Evolutionary conservation across 1,139 yeast genomes (phyloP).

Genomic region (Candida pseudoviswanathii): DNA sequence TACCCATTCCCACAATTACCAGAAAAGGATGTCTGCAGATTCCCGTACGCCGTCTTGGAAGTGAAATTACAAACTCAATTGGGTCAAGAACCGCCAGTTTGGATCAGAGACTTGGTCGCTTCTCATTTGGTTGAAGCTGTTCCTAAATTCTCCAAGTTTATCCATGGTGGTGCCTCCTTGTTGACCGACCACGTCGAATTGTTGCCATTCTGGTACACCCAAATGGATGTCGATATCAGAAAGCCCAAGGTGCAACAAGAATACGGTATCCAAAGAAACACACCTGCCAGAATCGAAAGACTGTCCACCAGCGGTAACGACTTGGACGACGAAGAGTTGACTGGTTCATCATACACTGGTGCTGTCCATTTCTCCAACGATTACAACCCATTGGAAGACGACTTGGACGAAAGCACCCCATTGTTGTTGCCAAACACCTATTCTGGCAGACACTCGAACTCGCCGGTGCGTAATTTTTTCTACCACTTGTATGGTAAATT

Average conservation of each 20-base stretch:
- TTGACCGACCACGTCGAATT: constrained; percentile 79
- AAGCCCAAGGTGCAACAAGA: constrained; percentile 76
- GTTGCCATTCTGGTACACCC: constrained; percentile 98
- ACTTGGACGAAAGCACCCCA: constrained; percentile 47
- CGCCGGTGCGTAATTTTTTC: constrained; percentile 36
- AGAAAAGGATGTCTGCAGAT: constrained; percentile 82
- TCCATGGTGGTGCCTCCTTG: constrained; percentile 91
- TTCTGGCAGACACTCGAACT: constrained; percentile 26
- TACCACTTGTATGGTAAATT: constrained; percentile 38
- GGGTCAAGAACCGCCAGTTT: constrained; percentile 97
- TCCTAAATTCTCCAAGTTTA: constrained; percentile 94
- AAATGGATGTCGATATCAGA: constrained; percentile 93
- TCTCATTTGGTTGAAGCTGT: constrained; percentile 97
- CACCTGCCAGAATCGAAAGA: constrained; percentile 21
- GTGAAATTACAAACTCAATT: constrained; percentile 95
- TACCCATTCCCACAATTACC: constrained; percentile 89
- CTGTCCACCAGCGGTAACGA: constrained; percentile 51
- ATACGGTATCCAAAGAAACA: constrained; percentile 53
- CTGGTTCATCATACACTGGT: constrained; percentile 41
- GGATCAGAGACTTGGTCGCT: constrained; percentile 91
- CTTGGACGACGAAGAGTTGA: constrained; percentile 48
- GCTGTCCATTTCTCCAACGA: constrained; percentile 49
- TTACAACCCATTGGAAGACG: constrained; percentile 50
- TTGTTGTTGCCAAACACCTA: constrained; percentile 43
- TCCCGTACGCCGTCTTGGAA: constrained; percentile 96